Evolutionary conservation across 805 yeast species (phyloP), one percentile per base, ranked within the genome.

Genomic region (Soucietia sequanensis): DNA sequence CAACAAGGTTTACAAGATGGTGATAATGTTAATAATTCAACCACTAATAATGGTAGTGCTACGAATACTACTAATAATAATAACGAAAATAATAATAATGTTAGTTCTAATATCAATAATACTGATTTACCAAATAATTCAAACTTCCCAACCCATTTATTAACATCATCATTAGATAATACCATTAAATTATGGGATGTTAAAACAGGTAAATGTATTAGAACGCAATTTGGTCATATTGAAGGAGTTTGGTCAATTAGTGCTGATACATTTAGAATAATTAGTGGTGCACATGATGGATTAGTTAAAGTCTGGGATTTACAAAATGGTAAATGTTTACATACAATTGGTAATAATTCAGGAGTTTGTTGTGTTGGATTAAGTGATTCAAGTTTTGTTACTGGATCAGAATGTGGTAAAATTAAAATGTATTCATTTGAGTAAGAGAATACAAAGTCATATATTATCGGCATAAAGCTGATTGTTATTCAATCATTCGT

Each of bases 181-280:
- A 90, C 97, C 5, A 88, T 90, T 58, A 88, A 90, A 56, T 60
- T 91, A 31, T 90, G 97, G 97, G 95, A 88, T 47, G 83, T 89
- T 20, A 70, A 70, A 42, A 78, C 93, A 1, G 96, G 97, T 3
- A 78, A 80, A 57, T 91, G 98, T 54, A 77, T 89, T 8, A 72
- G 96, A 38, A 93, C 99, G 0, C 91, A 93, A 59, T 93, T 91
- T 65, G 99, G 99, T 2, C 99, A 93, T 56, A 88, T 91, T 35
- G 98, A 93, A 61, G 99, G 99, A 15, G 96, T 93, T 13, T 91
- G 98, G 97, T 88, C 91, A 27, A 84, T 93, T 37, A 88, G 93
- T 12, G 95, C 97, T 1, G 98, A 93, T 65, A 89, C 90, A 25
- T 93, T 93, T 70, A 75, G 99, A 46, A 85, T 93, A 29, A 85